Evolutionary conservation across 345 rosid genomes (phyloP).

Genomic region (Anastatica hierochuntica): DNA sequence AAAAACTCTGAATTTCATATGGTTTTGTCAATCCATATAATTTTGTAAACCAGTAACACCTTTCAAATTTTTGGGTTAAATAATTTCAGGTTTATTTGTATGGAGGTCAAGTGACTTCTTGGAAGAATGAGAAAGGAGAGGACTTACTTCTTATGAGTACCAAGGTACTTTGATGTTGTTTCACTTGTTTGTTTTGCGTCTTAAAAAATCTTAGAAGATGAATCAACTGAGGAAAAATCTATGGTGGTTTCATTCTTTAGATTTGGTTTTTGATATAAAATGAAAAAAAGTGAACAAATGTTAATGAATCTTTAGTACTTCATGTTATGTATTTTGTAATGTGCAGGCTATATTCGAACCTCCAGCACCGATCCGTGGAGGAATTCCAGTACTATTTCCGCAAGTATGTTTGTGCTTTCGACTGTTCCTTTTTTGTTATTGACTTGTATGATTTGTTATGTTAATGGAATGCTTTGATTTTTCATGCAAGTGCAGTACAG

Average conservation of each 20-base stretch:
- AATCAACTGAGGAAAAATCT: neutral
- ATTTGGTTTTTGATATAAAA: neutral
- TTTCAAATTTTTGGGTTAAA: neutral
- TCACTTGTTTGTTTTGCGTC: no score
- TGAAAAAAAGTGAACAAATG: neutral
- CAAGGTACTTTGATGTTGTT: neutral
- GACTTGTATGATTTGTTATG: constrained; percentile 4
- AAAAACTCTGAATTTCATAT: no score
- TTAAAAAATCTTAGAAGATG: no score
- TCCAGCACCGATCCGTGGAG: neutral
- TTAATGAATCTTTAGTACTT: neutral
- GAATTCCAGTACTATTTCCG: neutral
- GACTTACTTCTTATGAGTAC: constrained; percentile 68
- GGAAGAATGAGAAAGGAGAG: constrained; percentile 75
- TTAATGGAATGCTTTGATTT: constrained; percentile 1
- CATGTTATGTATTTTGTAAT: no score
- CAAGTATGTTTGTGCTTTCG: constrained; percentile 37
- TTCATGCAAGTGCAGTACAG: constrained; percentile 40
- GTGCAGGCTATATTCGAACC: neutral
- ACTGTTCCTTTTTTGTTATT: neutral
- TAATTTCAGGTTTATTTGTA: constrained; percentile 52
- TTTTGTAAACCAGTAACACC: no score
- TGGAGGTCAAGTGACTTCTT: constrained; percentile 80
- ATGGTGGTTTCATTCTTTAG: no score
- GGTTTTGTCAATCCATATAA: no score